These are phyloP conservation scores for Pyrenophora tritici-repentis DNA, from an alignment of 2,329 filamentous ascomycete species.

Conservation along the genomic window DNA sequence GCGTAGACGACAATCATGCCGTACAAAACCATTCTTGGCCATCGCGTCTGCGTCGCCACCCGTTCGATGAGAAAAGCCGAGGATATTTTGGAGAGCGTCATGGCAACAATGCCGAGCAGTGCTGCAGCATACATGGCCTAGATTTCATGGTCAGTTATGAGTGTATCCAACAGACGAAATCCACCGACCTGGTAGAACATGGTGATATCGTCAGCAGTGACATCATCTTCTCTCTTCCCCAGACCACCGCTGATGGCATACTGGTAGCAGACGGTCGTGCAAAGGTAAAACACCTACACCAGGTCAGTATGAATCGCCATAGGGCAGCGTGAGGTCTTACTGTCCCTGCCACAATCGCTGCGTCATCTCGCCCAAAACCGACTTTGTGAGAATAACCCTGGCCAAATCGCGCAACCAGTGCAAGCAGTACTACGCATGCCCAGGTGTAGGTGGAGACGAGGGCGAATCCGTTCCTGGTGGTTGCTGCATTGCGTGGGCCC, in stretches of 20 bases:
- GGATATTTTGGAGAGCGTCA: conserved; percentile 25
- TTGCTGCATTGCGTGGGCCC: conserved; percentile 11
- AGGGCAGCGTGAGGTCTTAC: conserved; percentile 7
- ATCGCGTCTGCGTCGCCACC: conserved; percentile 21
- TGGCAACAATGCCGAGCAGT: conserved; percentile 18
- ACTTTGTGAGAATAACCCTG: conserved; percentile 18
- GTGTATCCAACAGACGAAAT: neutral
- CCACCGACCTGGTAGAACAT: conserved; percentile 22
- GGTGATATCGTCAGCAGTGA: conserved; percentile 6
- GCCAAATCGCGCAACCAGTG: conserved; percentile 18
- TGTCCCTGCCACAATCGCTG: conserved; percentile 13
- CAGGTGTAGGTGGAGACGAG: conserved; percentile 28
- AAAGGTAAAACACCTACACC: conserved; percentile 18
- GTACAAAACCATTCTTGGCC: conserved; percentile 14
- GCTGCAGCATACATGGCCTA: conserved; percentile 19
- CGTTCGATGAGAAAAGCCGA: conserved; percentile 24
- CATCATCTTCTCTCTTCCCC: conserved; percentile 10
- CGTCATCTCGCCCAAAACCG: conserved; percentile 24
- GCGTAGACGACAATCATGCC: conserved; percentile 17
- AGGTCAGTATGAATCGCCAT: conserved; percentile 1
- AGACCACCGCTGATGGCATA: conserved; percentile 23
- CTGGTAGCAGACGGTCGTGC: conserved; percentile 19
- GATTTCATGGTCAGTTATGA: neutral
- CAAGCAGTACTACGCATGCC: conserved; percentile 18
- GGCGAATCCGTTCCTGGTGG: conserved; percentile 15